Evolutionary conservation across 495 filamentous ascomycete species (phyloP).

Genomic region (Xylaria sp.): DNA sequence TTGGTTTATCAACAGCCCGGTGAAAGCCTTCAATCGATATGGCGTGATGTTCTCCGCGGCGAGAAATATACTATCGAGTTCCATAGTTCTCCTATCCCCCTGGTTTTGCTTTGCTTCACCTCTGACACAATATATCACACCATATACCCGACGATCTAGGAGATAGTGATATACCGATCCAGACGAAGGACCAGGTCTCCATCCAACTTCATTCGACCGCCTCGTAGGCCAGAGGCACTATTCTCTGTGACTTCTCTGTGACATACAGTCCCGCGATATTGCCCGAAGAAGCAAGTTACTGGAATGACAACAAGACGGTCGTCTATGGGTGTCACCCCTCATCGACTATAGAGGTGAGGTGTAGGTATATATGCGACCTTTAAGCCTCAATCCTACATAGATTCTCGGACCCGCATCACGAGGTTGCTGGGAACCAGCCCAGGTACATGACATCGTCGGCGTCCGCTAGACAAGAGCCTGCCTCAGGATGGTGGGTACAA

Average conservation of each 20-base stretch:
- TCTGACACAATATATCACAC: conserved; percentile 10
- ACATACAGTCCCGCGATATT: background rate
- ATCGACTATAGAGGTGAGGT: background rate
- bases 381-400: conserved; percentile 1
- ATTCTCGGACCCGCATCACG: conserved; percentile 4
- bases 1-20: conserved; percentile 2
- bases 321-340: conserved; percentile 10
- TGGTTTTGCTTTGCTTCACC: conserved; percentile 8
- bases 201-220: background rate
- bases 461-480: background rate
- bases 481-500: background rate
- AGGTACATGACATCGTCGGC: conserved; percentile 5
- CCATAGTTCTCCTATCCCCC: background rate
- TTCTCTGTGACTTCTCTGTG: background rate
- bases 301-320: background rate
- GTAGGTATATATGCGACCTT: background rate
- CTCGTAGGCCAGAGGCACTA: background rate
- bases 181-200: background rate
- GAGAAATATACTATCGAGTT: background rate
- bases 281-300: conserved; percentile 16
- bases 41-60: conserved; percentile 5
- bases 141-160: background rate
- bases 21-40: conserved; percentile 12
- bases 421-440: conserved; percentile 3
- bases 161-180: background rate